Percentiles rank a stretch among this genome's conserved stretches.
Conservation (phyloP, 306 rosid genomes). For the Aeschynomene evenia region DNA sequence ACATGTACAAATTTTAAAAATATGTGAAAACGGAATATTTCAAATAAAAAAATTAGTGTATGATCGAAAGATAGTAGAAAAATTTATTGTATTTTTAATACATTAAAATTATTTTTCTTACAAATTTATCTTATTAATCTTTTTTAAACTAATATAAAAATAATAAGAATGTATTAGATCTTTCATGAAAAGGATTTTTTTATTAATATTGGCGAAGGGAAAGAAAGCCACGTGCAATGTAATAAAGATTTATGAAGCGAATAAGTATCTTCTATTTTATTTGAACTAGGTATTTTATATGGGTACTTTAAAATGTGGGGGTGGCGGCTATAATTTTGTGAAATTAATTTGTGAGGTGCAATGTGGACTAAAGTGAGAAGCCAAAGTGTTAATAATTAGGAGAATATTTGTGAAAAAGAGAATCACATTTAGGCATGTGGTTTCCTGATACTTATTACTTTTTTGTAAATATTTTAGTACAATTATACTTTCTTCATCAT, state of each 20-base stretch:
- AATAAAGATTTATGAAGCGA: slow-evolving; percentile 10
- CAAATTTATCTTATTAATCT: background rate
- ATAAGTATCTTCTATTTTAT: slow-evolving; percentile 24
- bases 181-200: background rate
- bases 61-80: background rate
- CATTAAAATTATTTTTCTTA: background rate
- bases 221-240: slow-evolving; percentile 33
- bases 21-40: background rate
- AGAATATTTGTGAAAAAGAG: slow-evolving; percentile 32
- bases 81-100: background rate
- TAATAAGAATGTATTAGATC: background rate
- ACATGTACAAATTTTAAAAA: no score
- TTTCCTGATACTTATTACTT: slow-evolving; percentile 13
- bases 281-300: slow-evolving; percentile 33
- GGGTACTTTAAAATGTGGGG: slow-evolving; percentile 44
- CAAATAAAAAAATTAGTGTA: background rate
- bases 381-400: slow-evolving; percentile 10
- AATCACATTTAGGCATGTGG: slow-evolving; percentile 28
- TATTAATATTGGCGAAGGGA: slow-evolving; percentile 16
- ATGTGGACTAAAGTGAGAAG: slow-evolving; percentile 16
- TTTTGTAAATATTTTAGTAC: slow-evolving; percentile 16
- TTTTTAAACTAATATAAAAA: background rate
- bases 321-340: slow-evolving; percentile 42
- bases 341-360: slow-evolving; percentile 27
- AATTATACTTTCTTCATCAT: slow-evolving; percentile 33